phyloP scores from a whole-genome alignment of 176 grass and related monocot genomes.

The Saccharum spontaneum region DNA sequence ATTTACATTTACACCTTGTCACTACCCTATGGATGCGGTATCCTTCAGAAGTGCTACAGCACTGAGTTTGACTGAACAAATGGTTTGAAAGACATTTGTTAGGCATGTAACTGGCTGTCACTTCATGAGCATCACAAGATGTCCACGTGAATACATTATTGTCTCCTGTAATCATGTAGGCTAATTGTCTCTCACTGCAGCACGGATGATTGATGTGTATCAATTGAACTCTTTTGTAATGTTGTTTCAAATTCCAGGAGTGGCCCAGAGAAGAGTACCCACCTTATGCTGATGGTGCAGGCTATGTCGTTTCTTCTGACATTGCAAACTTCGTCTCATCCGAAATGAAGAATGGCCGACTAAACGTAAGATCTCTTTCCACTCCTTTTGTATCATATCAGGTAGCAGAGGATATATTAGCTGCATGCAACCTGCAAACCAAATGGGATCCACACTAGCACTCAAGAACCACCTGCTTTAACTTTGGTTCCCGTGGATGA shows the following conservation, averaged over 20 bases:
- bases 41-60: not conserved
- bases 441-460: constrained; percentile 10
- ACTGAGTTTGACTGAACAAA: constrained; percentile 8
- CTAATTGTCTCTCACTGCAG: not conserved
- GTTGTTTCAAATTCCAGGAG: constrained; percentile 54
- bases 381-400: constrained; percentile 11
- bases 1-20: not conserved
- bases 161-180: constrained; percentile 23
- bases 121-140: constrained; percentile 21
- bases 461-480: constrained; percentile 7
- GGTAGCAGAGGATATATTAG: constrained; percentile 8
- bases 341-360: constrained; percentile 48
- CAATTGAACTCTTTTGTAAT: constrained; percentile 24
- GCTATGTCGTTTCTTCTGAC: constrained; percentile 70
- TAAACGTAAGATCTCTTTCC: constrained; percentile 50
- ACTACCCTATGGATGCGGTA: not conserved
- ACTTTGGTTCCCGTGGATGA: constrained; percentile 15
- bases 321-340: constrained; percentile 53
- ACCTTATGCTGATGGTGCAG: constrained; percentile 66
- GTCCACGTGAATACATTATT: constrained; percentile 23
- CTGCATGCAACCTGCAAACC: not conserved
- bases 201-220: constrained; percentile 33
- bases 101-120: constrained; percentile 11
- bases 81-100: not conserved
- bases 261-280: constrained; percentile 62